A percentile compares a stretch with the other conserved stretches of the same genome.
Conservation (phyloP, 2,329 filamentous ascomycete genomes). For the Ambrosiella cleistominuta region DNA sequence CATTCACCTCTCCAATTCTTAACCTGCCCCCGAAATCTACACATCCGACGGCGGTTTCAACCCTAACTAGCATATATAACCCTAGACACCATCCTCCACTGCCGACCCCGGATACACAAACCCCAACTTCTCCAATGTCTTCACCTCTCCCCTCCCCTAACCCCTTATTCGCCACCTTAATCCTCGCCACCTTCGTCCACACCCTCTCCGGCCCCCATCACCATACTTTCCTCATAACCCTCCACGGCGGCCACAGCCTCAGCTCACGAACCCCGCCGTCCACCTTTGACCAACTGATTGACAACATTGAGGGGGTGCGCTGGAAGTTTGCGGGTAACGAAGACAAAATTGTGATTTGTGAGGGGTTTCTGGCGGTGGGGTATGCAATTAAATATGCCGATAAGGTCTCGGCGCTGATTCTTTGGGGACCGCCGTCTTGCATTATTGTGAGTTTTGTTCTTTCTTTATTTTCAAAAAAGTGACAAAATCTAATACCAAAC, state of each 20-base stretch:
- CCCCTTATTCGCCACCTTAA: slow-evolving; percentile 23
- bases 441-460: slow-evolving; percentile 16
- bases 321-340: slow-evolving; percentile 17
- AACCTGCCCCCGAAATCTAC: neutral
- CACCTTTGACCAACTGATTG: slow-evolving; percentile 22
- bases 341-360: slow-evolving; percentile 19
- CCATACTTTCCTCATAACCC: slow-evolving; percentile 21
- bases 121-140: slow-evolving; percentile 21
- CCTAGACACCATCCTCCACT: neutral
- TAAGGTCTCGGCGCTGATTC: slow-evolving; percentile 19
- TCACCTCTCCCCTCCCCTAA: slow-evolving; percentile 21
- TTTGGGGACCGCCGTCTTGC: slow-evolving; percentile 22
- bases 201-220: slow-evolving; percentile 17
- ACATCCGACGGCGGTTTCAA: too few relatives aligned
- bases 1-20: too few relatives aligned
- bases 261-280: slow-evolving; percentile 21
- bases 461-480: neutral
- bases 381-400: slow-evolving; percentile 23
- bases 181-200: slow-evolving; percentile 21
- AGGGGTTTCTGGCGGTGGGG: slow-evolving; percentile 23
- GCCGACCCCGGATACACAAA: slow-evolving; percentile 20
- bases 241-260: slow-evolving; percentile 23
- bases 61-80: too few relatives aligned
- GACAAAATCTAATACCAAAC: neutral
- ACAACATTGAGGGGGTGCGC: slow-evolving; percentile 21